Percentiles rank a stretch among this genome's conserved stretches.
phyloP scores from a whole-genome alignment of 2,329 filamentous ascomycete genomes.

The Aquanectria penicillioides region DNA sequence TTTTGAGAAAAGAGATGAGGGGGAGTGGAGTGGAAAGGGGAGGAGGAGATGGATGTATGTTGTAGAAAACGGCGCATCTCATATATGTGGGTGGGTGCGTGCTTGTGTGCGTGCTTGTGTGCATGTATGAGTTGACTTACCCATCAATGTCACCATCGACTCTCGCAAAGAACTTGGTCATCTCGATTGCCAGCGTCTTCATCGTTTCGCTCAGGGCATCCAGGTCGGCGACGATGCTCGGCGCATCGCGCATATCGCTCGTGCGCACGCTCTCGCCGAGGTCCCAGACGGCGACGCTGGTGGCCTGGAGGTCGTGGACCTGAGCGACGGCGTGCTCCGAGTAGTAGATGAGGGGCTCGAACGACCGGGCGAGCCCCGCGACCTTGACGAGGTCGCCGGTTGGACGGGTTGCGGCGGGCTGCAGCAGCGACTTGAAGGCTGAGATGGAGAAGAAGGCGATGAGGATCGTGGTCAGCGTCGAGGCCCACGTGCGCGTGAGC shows the following conservation, averaged over 20 bases:
- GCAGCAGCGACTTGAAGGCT: slow-evolving; percentile 72
- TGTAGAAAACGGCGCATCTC: too few relatives aligned
- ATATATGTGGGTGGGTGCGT: background rate
- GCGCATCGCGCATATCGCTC: slow-evolving; percentile 90
- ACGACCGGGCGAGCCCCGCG: slow-evolving; percentile 86
- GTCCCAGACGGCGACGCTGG: slow-evolving; percentile 93
- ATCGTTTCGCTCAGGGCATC: slow-evolving; percentile 88
- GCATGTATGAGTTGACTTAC: slow-evolving; percentile 56
- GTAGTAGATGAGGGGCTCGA: slow-evolving; percentile 94
- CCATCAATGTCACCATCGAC: slow-evolving; percentile 93
- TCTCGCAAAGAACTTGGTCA: slow-evolving; percentile 92
- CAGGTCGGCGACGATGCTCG: slow-evolving; percentile 84
- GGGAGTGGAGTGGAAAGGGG: background rate
- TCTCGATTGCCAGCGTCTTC: slow-evolving; percentile 83
- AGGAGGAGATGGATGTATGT: too few relatives aligned
- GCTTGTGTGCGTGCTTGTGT: background rate
- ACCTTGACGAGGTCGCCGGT: slow-evolving; percentile 84
- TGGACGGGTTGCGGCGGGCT: slow-evolving; percentile 66
- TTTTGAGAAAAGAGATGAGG: background rate
- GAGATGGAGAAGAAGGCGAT: slow-evolving; percentile 72
- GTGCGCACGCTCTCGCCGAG: slow-evolving; percentile 88
- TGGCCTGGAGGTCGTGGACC: slow-evolving; percentile 88
- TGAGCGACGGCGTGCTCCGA: slow-evolving; percentile 89
- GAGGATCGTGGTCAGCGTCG: slow-evolving; percentile 70
- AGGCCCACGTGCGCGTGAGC: slow-evolving; percentile 76